phyloP scores from a whole-genome alignment of 2,329 filamentous ascomycete species.

The Aspergillus pseudoterreus region DNA sequence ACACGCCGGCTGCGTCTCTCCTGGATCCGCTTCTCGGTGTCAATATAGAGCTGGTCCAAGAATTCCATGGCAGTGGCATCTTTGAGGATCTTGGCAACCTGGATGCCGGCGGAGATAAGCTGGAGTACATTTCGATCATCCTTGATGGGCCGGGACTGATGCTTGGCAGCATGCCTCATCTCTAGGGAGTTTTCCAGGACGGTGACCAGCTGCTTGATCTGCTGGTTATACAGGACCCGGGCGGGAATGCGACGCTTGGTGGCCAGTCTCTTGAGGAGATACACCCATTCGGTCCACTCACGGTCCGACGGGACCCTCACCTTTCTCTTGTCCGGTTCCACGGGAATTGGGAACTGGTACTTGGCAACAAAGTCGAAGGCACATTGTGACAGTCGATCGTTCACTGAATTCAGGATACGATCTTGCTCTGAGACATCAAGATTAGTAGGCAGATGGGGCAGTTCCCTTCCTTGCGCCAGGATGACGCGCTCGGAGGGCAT shows the following conservation, averaged over 20 bases:
- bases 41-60: slow-evolving; percentile 75
- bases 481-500: slow-evolving; percentile 67
- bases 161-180: slow-evolving; percentile 80
- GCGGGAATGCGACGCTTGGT: slow-evolving; percentile 84
- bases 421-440: slow-evolving; percentile 82
- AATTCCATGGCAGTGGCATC: slow-evolving; percentile 80
- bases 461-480: slow-evolving; percentile 72
- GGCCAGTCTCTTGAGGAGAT: slow-evolving; percentile 77
- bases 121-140: slow-evolving; percentile 87
- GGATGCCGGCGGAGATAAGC: slow-evolving; percentile 79
- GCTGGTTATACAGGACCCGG: slow-evolving; percentile 78
- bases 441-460: slow-evolving; percentile 78
- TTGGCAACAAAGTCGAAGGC: slow-evolving; percentile 88
- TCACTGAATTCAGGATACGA: slow-evolving; percentile 72
- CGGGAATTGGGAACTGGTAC: slow-evolving; percentile 83
- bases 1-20: slow-evolving; percentile 50
- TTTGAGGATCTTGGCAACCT: slow-evolving; percentile 83
- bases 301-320: slow-evolving; percentile 71
- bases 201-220: slow-evolving; percentile 88
- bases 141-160: slow-evolving; percentile 77
- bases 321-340: slow-evolving; percentile 77
- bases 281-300: slow-evolving; percentile 91
- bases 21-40: slow-evolving; percentile 75
- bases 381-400: slow-evolving; percentile 79
- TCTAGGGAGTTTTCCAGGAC: slow-evolving; percentile 84